Conservation (phyloP, 495 filamentous ascomycete genomes). For the Lasiosphaeria ovina region DNA sequence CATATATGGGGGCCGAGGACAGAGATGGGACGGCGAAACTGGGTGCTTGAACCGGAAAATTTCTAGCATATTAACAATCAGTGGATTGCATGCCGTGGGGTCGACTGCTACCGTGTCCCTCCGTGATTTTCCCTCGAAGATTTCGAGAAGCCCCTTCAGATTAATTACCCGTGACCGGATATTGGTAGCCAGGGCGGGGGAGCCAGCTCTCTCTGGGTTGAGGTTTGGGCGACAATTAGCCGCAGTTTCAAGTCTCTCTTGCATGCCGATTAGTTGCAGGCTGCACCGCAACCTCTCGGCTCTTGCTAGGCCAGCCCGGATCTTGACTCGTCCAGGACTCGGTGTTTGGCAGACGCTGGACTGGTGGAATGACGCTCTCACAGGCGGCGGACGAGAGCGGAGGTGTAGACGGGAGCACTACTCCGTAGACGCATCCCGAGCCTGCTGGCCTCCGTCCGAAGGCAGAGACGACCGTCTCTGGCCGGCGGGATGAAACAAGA, state of each 20-base stretch:
- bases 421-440: not conserved
- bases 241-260: conserved; percentile 34
- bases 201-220: conserved; percentile 13
- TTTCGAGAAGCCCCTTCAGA: conserved; percentile 35
- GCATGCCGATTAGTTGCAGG: conserved; percentile 21
- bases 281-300: conserved; percentile 26
- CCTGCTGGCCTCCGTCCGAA: not conserved
- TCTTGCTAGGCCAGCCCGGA: conserved; percentile 26
- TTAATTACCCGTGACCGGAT: conserved; percentile 27
- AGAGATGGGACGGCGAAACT: conserved; percentile 18
- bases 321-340: conserved; percentile 10
- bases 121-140: conserved; percentile 32
- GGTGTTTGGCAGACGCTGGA: not conserved
- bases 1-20: conserved; percentile 21
- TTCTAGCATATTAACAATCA: conserved; percentile 20
- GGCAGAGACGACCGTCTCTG: not conserved
- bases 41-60: conserved; percentile 22
- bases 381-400: not conserved
- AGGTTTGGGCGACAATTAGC: conserved; percentile 35
- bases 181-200: conserved; percentile 19
- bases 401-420: not conserved
- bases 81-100: conserved; percentile 17
- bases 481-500: conserved; percentile 9
- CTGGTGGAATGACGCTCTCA: not conserved
- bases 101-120: conserved; percentile 21